Evolutionary conservation across 768 basidiomycete genomes (phyloP).

Genomic region (Boletus rubescentipes): DNA sequence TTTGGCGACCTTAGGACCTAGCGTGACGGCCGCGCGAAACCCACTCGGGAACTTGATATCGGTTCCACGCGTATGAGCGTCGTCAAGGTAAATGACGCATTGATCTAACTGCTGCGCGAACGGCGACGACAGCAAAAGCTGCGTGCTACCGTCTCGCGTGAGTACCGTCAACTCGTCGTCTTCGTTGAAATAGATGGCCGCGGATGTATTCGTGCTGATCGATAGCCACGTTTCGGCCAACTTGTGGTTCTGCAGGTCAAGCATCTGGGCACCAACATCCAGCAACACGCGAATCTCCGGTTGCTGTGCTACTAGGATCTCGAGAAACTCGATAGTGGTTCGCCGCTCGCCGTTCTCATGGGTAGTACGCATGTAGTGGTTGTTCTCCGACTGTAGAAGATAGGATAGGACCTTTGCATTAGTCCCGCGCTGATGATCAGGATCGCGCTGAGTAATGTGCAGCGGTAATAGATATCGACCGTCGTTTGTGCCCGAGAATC

Average conservation of each 20-base stretch:
- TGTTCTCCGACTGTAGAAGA: constrained; percentile 36
- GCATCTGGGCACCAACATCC: constrained; percentile 56
- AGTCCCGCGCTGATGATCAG: no score
- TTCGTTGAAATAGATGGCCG: constrained; percentile 42
- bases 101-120: constrained; percentile 3
- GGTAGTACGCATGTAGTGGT: constrained; percentile 27
- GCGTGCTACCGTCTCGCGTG: neutral
- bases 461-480: constrained; percentile 29
- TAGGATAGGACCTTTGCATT: constrained; percentile 2
- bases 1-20: constrained; percentile 52
- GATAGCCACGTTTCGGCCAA: constrained; percentile 29
- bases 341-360: constrained; percentile 9
- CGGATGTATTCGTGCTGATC: constrained; percentile 28
- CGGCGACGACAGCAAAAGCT: neutral
- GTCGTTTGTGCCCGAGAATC: constrained; percentile 59
- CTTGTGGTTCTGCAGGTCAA: constrained; percentile 44
- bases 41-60: constrained; percentile 48
- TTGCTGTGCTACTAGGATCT: constrained; percentile 29
- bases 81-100: constrained; percentile 52
- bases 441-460: constrained; percentile 25
- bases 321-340: constrained; percentile 27
- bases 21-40: constrained; percentile 18
- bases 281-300: constrained; percentile 44
- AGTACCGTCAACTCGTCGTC: constrained; percentile 3
- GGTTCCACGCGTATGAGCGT: constrained; percentile 49